Evolutionary conservation across 768 basidiomycete genomes (phyloP), one percentile per base, ranked within the genome.

Genomic region (Erythrobasidium yunnanense): DNA sequence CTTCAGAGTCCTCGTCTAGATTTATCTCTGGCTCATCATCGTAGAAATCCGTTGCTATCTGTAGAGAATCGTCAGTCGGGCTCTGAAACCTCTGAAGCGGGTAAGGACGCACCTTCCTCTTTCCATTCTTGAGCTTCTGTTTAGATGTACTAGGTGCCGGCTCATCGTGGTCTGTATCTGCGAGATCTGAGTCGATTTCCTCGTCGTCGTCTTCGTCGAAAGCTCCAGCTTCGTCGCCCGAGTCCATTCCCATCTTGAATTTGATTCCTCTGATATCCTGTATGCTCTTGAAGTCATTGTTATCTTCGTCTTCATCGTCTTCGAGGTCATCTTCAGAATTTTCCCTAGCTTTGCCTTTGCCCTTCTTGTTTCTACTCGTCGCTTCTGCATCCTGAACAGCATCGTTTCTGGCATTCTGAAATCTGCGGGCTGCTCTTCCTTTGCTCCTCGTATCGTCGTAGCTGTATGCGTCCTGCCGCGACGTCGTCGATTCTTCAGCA

Each of bases 181-280:
- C 89, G 68, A 80, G 84, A 71, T 91, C 90, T 68, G 84, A 86
- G 67, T 88, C 87, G 49, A 90, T 82, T 67, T 90, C 83, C 80
- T 50, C 71, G n/a, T 69, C 69, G 29, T 55, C 66, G 18, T 42
- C 65, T 18, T 66, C 51, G 8, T 79, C 79, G 32, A 83, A 83
- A 8, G 75, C 80, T 34, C 79, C 75, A 67, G 82, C 75, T 15
- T 76, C 72, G 13, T 73, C 70, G 11, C 74, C 75, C 3, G 66
- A 72, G 35, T 78, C 73, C 34, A 79, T 80, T 38, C 79, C 76
- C 35, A 78, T 79, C 5, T 76, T 76, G 32, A 77, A 79, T 70
- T 73, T 56, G 25, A 57, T 46, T n/a, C 52, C 33, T 18, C 68
- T 49, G 32, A 49, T 49, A 15, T 63, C 77, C 6, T 78, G 78